Percentiles rank a stretch among this genome's conserved stretches.
phyloP scores from a whole-genome alignment of 192 early-diverging fungal genomes.

The Podila horticola region DNA sequence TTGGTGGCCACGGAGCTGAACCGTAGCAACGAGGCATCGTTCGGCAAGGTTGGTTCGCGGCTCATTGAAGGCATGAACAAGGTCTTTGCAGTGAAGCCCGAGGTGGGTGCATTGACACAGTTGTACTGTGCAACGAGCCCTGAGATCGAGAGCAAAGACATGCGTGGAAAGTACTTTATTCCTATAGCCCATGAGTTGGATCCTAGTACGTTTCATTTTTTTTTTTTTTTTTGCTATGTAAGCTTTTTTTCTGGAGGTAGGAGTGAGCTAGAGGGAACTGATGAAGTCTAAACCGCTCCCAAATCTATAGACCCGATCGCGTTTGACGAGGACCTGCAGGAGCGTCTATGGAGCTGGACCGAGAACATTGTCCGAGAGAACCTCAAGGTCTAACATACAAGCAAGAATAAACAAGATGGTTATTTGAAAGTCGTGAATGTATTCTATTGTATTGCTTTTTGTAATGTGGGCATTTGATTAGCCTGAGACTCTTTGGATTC shows the following conservation, averaged over 20 bases:
- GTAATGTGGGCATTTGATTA: no score
- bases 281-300: no score
- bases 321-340: not conserved
- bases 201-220: not conserved
- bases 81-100: conserved; percentile 10
- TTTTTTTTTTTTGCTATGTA: not conserved
- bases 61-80: not conserved
- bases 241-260: no score
- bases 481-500: no score
- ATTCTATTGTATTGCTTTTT: no score
- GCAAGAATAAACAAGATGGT: no score
- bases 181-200: conserved; percentile 9
- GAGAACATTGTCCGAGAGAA: not conserved
- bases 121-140: conserved; percentile 61
- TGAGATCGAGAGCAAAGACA: conserved; percentile 55
- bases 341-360: not conserved
- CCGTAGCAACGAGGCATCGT: conserved; percentile 8
- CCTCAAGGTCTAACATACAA: no score
- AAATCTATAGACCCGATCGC: not conserved
- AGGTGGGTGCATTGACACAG: conserved; percentile 56
- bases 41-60: not conserved
- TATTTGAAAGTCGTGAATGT: no score
- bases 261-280: no score
- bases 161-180: conserved; percentile 27
- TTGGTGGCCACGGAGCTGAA: conserved; percentile 54